Conservation (phyloP, 805 yeast species). For the Candida chilensis region DNA sequence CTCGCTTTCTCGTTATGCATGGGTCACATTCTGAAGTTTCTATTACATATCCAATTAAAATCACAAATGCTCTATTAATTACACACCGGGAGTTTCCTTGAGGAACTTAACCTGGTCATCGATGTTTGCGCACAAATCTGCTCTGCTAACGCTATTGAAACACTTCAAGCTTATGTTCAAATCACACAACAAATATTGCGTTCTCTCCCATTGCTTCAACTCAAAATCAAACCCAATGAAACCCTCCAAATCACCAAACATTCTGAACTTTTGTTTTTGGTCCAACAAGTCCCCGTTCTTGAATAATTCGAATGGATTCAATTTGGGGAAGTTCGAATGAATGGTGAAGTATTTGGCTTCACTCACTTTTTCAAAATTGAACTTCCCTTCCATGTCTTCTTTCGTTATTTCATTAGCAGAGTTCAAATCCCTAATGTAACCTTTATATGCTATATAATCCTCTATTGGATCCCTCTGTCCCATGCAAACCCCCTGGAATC, state of each 20-base stretch:
- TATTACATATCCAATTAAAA: no score
- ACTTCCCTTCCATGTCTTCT: no score
- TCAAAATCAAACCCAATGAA: slow-evolving; percentile 1
- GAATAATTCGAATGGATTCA: slow-evolving; percentile 1
- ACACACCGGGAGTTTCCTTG: slow-evolving; percentile 4
- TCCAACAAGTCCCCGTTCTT: background rate
- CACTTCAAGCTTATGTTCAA: slow-evolving; percentile 16
- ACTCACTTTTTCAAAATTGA: no score
- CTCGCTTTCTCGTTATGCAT: no score
- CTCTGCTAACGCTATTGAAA: slow-evolving; percentile 18
- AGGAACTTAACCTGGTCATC: slow-evolving; percentile 19
- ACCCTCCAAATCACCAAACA: background rate
- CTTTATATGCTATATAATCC: slow-evolving; percentile 10
- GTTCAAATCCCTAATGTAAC: no score
- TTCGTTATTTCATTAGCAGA: no score
- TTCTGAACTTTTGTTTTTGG: no score
- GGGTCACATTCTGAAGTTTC: no score
- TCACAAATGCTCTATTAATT: no score
- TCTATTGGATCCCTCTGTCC: slow-evolving; percentile 18
- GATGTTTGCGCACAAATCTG: slow-evolving; percentile 21
- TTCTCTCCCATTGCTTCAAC: slow-evolving; percentile 1
- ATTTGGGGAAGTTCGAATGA: slow-evolving; percentile 1
- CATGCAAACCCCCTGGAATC: slow-evolving; percentile 26
- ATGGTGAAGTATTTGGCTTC: no score
- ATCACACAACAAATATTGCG: background rate